A percentile compares a stretch with the other conserved stretches of the same genome.
phyloP scores from a whole-genome alignment of 345 rosid genomes.

The Pseudoturritis turrita region DNA sequence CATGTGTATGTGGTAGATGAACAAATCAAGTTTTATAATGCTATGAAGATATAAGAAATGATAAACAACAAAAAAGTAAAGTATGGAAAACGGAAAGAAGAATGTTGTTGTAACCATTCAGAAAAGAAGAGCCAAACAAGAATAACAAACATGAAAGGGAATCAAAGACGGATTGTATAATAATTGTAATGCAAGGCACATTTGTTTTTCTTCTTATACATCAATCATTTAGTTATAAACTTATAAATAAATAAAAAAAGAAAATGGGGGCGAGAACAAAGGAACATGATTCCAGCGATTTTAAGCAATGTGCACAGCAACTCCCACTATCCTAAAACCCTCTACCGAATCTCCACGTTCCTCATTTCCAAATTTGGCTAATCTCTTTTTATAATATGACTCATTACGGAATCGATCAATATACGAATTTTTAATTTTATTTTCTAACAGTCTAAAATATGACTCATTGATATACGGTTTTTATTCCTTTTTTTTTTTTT shows the following conservation, averaged over 20 bases:
- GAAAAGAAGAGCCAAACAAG: background rate
- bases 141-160: slow-evolving; percentile 4
- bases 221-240: background rate
- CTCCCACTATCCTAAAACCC: slow-evolving; percentile 20
- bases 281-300: slow-evolving; percentile 29
- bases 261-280: background rate
- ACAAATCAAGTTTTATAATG: background rate
- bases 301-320: slow-evolving; percentile 20
- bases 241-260: background rate
- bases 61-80: background rate
- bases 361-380: background rate
- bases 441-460: background rate
- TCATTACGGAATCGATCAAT: background rate
- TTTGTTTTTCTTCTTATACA: background rate
- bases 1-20: background rate
- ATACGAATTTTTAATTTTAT: background rate
- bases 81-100: background rate
- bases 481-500: too few species aligned
- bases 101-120: slow-evolving; percentile 3
- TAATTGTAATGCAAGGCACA: slow-evolving; percentile 28
- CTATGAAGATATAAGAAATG: background rate
- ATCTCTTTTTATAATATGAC: background rate
- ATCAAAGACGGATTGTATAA: background rate
- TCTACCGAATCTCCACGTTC: slow-evolving; percentile 24
- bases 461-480: too few species aligned